Evolutionary conservation across 1,139 yeast species (phyloP), one percentile per base, ranked within the genome.

Genomic region (Geotrichum cucujoidarum): DNA sequence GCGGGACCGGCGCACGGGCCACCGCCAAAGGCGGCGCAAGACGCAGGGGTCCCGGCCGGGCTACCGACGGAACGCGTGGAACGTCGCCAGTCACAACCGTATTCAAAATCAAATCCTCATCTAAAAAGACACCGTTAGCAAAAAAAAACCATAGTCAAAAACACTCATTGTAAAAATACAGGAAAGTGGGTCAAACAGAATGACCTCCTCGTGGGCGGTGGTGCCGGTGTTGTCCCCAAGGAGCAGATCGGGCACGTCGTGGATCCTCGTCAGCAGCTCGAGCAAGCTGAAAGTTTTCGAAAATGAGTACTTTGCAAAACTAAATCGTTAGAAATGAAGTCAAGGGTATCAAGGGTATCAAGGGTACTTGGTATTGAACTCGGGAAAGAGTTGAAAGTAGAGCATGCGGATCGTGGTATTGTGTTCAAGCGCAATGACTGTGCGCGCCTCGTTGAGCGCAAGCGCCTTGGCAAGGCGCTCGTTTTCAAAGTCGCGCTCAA

Each of bases 321-420:
- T 49, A 40, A 11, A 20, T 29, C 7, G 18, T 22, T 18, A 18
- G 29, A 6, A 37, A 34, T 34, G 11, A 10, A 24, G 7, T 24
- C n/a, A 6, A n/a, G 41, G 4, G 16, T 24, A 36, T 21, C 27
- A 13, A 36, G 27, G 39, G 29, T 36, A 36, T 24, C 13, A n/a
- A n/a, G 14, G 41, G 40, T 24, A 46, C 49, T 42, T 46, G 35
- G 47, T 43, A 40, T 46, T 49, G 5, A 49, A 25, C 6, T 49
- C 48, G 2, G 52, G 52, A 22, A 45, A 49, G 13, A 49, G 24
- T 31, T 49, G 52, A 21, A 46, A 49, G 34, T 49, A 49, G 14
- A 49, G 42, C 27, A 41, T 43, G 32, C 52, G 40, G 22, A 46
- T 46, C 2, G 52, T 49, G n/a, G 52, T 49, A 29, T 49, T 49